These are phyloP conservation scores for Lipomyces kockii DNA, from an alignment of 805 yeast species.

Conservation along the genomic window DNA sequence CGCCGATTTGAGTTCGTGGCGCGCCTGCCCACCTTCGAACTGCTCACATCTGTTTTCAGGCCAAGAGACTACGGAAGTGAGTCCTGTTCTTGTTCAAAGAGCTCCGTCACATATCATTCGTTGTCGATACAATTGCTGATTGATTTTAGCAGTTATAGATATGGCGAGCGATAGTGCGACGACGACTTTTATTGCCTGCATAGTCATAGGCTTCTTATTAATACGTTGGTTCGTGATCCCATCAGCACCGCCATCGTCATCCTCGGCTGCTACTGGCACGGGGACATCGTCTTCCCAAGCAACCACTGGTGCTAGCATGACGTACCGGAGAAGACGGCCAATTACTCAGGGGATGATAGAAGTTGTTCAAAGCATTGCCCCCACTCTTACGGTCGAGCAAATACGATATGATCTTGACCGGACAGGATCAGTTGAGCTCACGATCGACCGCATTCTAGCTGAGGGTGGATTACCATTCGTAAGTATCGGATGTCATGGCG, in stretches of 20 bases:
- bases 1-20: neutral
- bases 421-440: constrained; percentile 79
- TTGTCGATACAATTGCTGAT: neutral
- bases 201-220: constrained; percentile 36
- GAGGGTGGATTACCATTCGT: constrained; percentile 59
- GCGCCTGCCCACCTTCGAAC: no score
- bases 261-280: constrained; percentile 12
- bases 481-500: neutral
- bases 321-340: constrained; percentile 36
- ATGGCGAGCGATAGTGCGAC: constrained; percentile 35
- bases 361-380: constrained; percentile 82
- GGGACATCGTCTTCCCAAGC: constrained; percentile 9
- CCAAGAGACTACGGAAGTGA: neutral
- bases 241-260: constrained; percentile 4
- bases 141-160: neutral
- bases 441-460: constrained; percentile 72
- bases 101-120: neutral
- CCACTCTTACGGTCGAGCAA: constrained; percentile 68
- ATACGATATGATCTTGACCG: constrained; percentile 73
- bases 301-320: neutral
- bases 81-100: neutral
- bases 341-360: constrained; percentile 68
- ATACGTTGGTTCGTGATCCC: constrained; percentile 35
- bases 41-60: no score
- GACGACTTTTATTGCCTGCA: constrained; percentile 37